Evolutionary conservation across 331 rosid genomes (phyloP).

Genomic region (Spiraea crenata): DNA sequence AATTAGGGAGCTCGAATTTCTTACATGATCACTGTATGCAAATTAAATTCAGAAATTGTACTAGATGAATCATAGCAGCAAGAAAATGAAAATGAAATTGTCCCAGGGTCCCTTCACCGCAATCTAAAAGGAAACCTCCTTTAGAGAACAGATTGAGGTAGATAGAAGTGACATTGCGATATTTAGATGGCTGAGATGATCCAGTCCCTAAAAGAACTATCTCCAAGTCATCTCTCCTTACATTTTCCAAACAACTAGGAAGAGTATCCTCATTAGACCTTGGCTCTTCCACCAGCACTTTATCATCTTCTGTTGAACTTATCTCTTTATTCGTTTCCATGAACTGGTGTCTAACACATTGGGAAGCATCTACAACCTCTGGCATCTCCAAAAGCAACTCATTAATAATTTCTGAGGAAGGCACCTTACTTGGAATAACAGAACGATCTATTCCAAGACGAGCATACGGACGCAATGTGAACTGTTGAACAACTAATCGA

Average conservation of each 20-base stretch:
- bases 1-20: too few species aligned
- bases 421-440: conserved; percentile 47
- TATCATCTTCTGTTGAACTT: conserved; percentile 27
- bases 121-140: too few species aligned
- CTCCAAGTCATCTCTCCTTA: conserved; percentile 93
- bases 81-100: too few species aligned
- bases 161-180: too few species aligned
- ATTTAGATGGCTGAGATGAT: too few species aligned
- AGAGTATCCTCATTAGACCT: conserved; percentile 53
- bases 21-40: too few species aligned
- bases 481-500: conserved; percentile 39
- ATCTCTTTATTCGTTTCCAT: conserved; percentile 36
- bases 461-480: conserved; percentile 78
- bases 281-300: conserved; percentile 67
- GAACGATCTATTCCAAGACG: conserved; percentile 81
- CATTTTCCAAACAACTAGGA: conserved; percentile 76
- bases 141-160: too few species aligned
- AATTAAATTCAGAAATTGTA: too few species aligned
- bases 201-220: conserved; percentile 94
- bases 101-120: too few species aligned
- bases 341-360: conserved; percentile 49
- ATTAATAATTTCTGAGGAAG: conserved; percentile 51
- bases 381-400: conserved; percentile 76
- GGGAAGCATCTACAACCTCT: conserved; percentile 70
- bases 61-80: too few species aligned